Evolutionary conservation across 1,284 basidiomycete species (phyloP).

Genomic region (Exobasidium cylindrosporum): DNA sequence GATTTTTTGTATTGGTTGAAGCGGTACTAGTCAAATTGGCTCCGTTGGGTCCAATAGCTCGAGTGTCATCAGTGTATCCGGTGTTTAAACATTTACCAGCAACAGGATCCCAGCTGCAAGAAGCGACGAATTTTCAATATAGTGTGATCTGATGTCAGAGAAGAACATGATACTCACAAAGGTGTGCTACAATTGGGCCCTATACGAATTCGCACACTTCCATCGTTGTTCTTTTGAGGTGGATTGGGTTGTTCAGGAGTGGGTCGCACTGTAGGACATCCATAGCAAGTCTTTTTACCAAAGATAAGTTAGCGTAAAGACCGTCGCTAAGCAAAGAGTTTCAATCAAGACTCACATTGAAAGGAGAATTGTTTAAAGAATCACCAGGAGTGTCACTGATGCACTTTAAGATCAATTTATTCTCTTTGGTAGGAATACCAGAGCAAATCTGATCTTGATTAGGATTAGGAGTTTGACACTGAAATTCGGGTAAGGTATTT

Average conservation of each 20-base stretch:
- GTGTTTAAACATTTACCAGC: constrained; percentile 39
- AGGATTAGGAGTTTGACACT: constrained; percentile 41
- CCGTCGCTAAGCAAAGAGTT: neutral
- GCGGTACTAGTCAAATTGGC: constrained; percentile 10
- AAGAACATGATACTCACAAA: too few species aligned
- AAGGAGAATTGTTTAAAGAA: constrained; percentile 45
- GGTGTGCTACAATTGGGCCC: constrained; percentile 40
- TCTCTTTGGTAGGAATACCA: constrained; percentile 35
- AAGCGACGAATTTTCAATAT: too few species aligned
- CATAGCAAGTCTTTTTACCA: constrained; percentile 48
- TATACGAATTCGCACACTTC: constrained; percentile 36
- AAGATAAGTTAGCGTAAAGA: neutral
- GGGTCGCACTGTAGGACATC: constrained; percentile 40
- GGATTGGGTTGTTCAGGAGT: constrained; percentile 45
- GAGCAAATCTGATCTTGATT: constrained; percentile 38
- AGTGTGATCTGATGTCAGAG: too few species aligned
- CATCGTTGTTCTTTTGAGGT: constrained; percentile 46
- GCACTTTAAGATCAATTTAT: constrained; percentile 39
- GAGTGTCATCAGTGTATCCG: constrained; percentile 39
- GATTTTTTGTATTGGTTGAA: neutral
- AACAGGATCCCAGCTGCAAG: constrained; percentile 44
- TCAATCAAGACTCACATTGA: too few species aligned
- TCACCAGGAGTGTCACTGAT: constrained; percentile 41
- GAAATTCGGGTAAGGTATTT: constrained; percentile 47
- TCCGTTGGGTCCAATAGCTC: constrained; percentile 30